Percentiles rank a stretch among this genome's conserved stretches.
These are phyloP conservation scores for Ustilago crameri DNA, from an alignment of 1,284 basidiomycete species.

Conservation along the genomic window DNA sequence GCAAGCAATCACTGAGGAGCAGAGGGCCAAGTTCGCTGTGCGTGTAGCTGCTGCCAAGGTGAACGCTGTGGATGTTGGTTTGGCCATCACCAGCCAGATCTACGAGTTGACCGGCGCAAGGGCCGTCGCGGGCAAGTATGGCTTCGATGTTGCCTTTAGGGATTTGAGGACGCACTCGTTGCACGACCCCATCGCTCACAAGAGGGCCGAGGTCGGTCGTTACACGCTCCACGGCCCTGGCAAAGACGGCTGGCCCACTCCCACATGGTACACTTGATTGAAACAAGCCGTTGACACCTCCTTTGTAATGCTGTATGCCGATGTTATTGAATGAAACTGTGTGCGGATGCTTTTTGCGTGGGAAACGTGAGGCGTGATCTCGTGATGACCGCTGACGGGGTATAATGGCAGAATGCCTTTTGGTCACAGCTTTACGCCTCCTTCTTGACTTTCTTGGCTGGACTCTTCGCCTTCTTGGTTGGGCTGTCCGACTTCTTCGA, in stretches of 20 bases:
- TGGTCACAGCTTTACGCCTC: slow-evolving; percentile 1
- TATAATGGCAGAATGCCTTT: slow-evolving; percentile 10
- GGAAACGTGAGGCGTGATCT: no score
- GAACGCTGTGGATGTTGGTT: slow-evolving; percentile 59
- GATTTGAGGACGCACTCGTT: slow-evolving; percentile 63
- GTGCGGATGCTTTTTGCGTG: not conserved
- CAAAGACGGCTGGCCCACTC: slow-evolving; percentile 60
- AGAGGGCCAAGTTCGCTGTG: slow-evolving; percentile 66
- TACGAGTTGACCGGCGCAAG: slow-evolving; percentile 67
- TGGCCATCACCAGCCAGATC: slow-evolving; percentile 65
- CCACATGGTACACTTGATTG: slow-evolving; percentile 57
- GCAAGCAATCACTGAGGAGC: slow-evolving; percentile 55
- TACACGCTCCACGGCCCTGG: slow-evolving; percentile 58
- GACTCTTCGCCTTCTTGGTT: not conserved
- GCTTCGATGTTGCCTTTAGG: slow-evolving; percentile 61
- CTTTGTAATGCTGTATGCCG: not conserved
- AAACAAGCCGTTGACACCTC: no score
- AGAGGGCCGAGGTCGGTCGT: slow-evolving; percentile 63
- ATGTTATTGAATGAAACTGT: not conserved
- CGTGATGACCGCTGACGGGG: slow-evolving; percentile 2
- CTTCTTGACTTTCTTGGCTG: slow-evolving; percentile 7
- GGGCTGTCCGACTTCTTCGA: slow-evolving; percentile 4
- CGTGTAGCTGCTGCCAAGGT: slow-evolving; percentile 66
- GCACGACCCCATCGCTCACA: slow-evolving; percentile 68
- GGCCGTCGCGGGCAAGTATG: slow-evolving; percentile 62